A percentile compares a stretch with the other conserved stretches of the same genome.
Conservation (phyloP, 176 grass and related monocot species). For the Triticum aestivum region IWGSC_CS_RefSeq_v2.1 NC_057807.1:61843484-61843983, state of each 20-base stretch:
- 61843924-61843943: neutral
- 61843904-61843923: neutral
- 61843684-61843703: neutral
- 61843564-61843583: slow-evolving; percentile 21
- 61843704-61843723: neutral
- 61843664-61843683: neutral
- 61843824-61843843: neutral
- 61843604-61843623: slow-evolving; percentile 11
- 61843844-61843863: neutral
- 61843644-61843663: neutral
- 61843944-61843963: neutral
- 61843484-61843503: neutral
- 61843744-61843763: neutral
- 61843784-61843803: neutral
- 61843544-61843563: slow-evolving; percentile 50
- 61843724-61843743: neutral
- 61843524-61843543: slow-evolving; percentile 86
- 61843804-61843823: neutral
- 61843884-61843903: neutral
- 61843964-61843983: neutral
- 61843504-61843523: slow-evolving; percentile 84
- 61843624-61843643: slow-evolving; percentile 14
- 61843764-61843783: neutral
- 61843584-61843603: slow-evolving; percentile 3
- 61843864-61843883: neutral